These are phyloP conservation scores for Trichoderma sp. DNA, from an alignment of 2,329 filamentous ascomycete species.

Conservation along the genomic window DNA sequence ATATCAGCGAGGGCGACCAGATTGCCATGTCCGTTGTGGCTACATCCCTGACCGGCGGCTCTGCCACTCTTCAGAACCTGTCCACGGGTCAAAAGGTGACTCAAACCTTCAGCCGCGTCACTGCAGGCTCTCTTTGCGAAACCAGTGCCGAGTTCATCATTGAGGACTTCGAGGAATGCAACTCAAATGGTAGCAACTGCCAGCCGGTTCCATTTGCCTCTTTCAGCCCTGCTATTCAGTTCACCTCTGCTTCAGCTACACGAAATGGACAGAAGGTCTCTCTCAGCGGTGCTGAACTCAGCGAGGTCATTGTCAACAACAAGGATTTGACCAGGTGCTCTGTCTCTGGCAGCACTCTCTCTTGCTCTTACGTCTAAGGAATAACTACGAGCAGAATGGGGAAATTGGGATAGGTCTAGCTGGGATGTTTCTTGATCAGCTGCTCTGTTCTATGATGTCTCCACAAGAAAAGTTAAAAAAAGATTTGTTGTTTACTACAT, in stretches of 20 bases:
- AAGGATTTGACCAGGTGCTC: constrained; percentile 7
- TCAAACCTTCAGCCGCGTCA: constrained; percentile 3
- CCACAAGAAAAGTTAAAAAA: neutral
- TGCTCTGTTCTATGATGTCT: neutral
- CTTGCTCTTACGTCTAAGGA: constrained; percentile 11
- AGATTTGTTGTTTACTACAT: neutral
- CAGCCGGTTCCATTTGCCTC: constrained; percentile 7
- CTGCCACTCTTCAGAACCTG: constrained; percentile 7
- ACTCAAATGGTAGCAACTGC: neutral
- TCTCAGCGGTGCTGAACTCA: neutral
- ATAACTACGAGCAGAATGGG: neutral
- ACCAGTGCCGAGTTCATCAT: constrained; percentile 12
- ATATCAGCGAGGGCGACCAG: neutral
- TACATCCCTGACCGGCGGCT: constrained; percentile 12
- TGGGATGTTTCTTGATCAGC: neutral
- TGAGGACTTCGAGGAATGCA: constrained; percentile 11
- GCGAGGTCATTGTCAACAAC: constrained; percentile 12
- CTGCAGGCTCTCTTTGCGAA: constrained; percentile 11
- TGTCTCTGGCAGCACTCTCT: constrained; percentile 2
- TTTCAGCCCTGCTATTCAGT: constrained; percentile 10
- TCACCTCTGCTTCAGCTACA: constrained; percentile 1
- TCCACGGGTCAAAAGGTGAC: constrained; percentile 3
- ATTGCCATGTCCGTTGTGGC: constrained; percentile 4
- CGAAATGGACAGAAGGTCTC: neutral
- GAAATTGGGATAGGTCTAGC: neutral